These are phyloP conservation scores for Linnemannia schmuckeri DNA, from an alignment of 192 early-diverging fungal genomes.

Conservation along the genomic window DNA sequence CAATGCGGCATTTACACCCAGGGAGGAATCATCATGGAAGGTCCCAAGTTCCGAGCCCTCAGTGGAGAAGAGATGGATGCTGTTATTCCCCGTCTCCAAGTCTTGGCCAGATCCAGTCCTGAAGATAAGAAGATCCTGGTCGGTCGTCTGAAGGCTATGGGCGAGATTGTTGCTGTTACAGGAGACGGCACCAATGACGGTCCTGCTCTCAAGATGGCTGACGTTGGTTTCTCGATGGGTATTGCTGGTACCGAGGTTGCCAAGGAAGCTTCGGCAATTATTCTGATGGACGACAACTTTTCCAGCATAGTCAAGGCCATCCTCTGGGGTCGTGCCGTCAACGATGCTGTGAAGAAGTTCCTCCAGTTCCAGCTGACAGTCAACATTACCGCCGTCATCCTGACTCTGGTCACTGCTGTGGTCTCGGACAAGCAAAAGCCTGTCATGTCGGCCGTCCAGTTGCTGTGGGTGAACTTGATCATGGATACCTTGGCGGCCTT, in stretches of 20 bases:
- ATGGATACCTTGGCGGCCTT: conserved; percentile 99
- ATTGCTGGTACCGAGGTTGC: conserved; percentile 99
- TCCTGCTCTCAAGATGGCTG: conserved; percentile 92
- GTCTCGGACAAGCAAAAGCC: conserved; percentile 74
- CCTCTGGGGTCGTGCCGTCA: conserved; percentile 97
- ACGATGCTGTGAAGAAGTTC: conserved; percentile 98
- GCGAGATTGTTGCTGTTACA: conserved; percentile 97
- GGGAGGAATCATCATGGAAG: conserved; percentile 95
- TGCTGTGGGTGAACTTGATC: conserved; percentile 99
- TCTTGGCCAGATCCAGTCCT: conserved; percentile 94
- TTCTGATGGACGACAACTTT: conserved; percentile 99
- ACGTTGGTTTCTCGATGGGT: conserved; percentile 99
- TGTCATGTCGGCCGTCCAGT: conserved; percentile 95
- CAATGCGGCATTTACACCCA: conserved; percentile 92
- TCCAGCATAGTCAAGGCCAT: conserved; percentile 96
- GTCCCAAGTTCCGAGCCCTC: conserved; percentile 91
- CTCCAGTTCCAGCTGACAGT: conserved; percentile 99
- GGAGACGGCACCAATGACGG: conserved; percentile 99
- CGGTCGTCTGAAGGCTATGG: conserved; percentile 85
- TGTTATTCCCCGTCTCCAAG: conserved; percentile 93
- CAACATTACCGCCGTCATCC: conserved; percentile 90
- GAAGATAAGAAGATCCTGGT: conserved; percentile 98
- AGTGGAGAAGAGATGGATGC: conserved; percentile 88
- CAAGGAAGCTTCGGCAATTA: conserved; percentile 98
- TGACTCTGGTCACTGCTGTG: conserved; percentile 84